Percentiles rank a stretch among this genome's conserved stretches.
Evolutionary conservation across 306 rosid genomes (phyloP).

Genomic region (Calophaca sinica): DNA sequence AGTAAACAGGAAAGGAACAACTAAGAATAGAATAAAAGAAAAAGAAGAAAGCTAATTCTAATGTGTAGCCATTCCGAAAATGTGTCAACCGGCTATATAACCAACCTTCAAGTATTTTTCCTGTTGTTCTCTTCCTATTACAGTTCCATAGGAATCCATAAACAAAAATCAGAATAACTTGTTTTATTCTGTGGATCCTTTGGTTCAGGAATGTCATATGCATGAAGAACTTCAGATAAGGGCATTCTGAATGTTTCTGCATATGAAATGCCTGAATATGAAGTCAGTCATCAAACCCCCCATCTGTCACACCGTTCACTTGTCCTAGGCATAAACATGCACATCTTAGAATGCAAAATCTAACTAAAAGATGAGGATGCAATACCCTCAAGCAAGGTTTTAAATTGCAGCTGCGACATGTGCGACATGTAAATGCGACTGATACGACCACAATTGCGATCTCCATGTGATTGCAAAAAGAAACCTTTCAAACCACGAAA

Average conservation of each 20-base stretch:
- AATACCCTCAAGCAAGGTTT: neutral
- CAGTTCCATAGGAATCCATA: conserved; percentile 31
- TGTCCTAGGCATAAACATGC: conserved; percentile 16
- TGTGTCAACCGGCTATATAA: conserved; percentile 18
- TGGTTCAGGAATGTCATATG: neutral
- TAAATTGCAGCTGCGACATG: neutral
- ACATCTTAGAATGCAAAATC: conserved; percentile 11
- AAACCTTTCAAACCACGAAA: neutral
- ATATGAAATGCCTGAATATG: neutral
- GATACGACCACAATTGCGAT: neutral
- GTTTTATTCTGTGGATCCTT: conserved; percentile 29
- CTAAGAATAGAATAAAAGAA: conserved; percentile 2
- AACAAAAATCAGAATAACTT: conserved; percentile 2
- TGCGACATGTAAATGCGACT: neutral
- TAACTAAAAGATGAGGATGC: conserved; percentile 1
- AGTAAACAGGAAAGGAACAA: neutral
- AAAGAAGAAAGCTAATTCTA: conserved; percentile 13
- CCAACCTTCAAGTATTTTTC: conserved; percentile 31
- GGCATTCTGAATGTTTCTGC: conserved; percentile 33
- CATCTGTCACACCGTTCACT: neutral
- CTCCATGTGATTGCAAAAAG: neutral
- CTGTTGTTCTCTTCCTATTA: conserved; percentile 27
- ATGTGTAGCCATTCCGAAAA: conserved; percentile 1
- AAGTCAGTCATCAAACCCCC: conserved; percentile 13
- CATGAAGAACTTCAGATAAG: neutral